Evolutionary conservation across 352 stramenopile genomes (phyloP).

Genomic region (Pythium biforme): DNA sequence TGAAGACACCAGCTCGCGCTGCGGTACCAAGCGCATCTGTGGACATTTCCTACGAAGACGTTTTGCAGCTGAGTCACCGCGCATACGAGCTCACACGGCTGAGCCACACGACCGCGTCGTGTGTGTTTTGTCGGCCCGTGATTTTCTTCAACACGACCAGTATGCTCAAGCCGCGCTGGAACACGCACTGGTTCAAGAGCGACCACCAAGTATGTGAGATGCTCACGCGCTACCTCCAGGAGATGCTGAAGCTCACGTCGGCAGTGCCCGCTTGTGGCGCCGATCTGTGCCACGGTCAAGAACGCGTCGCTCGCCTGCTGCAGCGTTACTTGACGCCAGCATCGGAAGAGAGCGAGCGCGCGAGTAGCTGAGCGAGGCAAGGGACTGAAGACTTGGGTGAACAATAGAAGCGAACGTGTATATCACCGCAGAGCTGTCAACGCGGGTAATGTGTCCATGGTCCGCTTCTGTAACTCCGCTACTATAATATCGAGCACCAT

Average conservation of each 20-base stretch:
- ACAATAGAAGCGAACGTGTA: not conserved
- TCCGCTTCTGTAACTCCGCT: too few relatives aligned
- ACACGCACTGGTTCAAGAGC: conserved; percentile 2
- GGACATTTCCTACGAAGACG: not conserved
- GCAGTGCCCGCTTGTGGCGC: not conserved
- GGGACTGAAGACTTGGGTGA: not conserved
- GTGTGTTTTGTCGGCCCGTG: not conserved
- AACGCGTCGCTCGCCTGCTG: not conserved
- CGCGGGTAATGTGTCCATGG: not conserved
- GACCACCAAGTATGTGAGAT: not conserved
- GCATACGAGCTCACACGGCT: conserved; percentile 1
- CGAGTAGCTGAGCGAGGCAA: not conserved
- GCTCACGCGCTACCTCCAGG: not conserved
- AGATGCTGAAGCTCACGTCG: not conserved
- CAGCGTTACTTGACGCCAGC: not conserved
- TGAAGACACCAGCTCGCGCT: too few relatives aligned
- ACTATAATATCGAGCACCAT: too few relatives aligned
- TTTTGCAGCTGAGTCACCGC: not conserved
- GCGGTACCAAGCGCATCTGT: too few relatives aligned
- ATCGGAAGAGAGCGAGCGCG: not conserved
- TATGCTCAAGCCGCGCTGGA: not conserved
- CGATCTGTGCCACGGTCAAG: not conserved
- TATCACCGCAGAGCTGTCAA: not conserved
- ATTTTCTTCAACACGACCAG: conserved; percentile 8
- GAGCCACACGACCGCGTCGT: not conserved